Base-by-base conservation (phyloP, 2,329 filamentous ascomycete genomes). In the Onygenales sp. region DNA sequence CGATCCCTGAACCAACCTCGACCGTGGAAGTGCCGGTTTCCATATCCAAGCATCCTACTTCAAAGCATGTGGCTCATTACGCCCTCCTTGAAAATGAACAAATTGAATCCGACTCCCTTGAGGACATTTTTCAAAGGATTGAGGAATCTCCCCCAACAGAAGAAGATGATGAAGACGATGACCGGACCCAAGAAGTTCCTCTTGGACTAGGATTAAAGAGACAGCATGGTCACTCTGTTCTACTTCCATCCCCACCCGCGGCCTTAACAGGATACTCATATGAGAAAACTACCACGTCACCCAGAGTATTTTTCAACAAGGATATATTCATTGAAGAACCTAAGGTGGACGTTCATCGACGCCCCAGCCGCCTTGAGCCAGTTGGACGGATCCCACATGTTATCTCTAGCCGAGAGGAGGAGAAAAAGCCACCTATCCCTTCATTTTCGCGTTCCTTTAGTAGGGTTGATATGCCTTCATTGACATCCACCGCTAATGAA, bases 391-490 rank as follows among this genome's bases (percentile, higher is more conserved):
- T 95, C 50, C 91, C 91, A 7, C 84, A 83, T 61, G 89, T 95
- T 3, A 77, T 92, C 33, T 88, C 82, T 45, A 83, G 79, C 50
- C 72, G 75, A 47, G 78, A 79, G 46, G 79, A 84, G 51, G 75
- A 83, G 38, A 80, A 86, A 57, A 81, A 81, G 47, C 80, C 82
- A 1, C 85, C 87, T 0, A 81, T 86, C 1, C 85, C 83, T 64
- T 95, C 89, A 35, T 95, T 95, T 66, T 95, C 91, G 2, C 78
- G 89, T 7, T 89, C 91, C 0, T 95, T 95, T 65, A 77, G 82
- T 60, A 60, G 62, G 14, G 71, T 64, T 3, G 70, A 75, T 13
- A 69, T 70, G 3, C 73, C 77, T 47, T 73, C 74, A 5, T 49
- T 71, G 39, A 58, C 65, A 8, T 66, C 63, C 6, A 65, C 63